These are phyloP conservation scores for Backusella psychrophila DNA, from an alignment of 192 early-diverging fungal species.

Conservation along the genomic window DNA sequence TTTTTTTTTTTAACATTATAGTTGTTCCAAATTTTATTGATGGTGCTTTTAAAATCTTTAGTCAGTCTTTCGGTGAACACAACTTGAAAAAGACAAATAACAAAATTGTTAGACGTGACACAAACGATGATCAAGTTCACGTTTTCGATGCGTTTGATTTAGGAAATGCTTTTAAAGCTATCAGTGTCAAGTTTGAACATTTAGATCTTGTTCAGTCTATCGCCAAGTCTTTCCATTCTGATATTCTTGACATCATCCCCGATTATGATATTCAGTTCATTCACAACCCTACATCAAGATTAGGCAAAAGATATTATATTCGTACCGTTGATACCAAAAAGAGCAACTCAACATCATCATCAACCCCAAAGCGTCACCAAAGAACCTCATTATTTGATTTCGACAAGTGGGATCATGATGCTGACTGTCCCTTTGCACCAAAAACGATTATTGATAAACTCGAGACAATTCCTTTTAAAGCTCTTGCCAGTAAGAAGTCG, in stretches of 20 bases:
- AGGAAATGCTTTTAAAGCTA: constrained; percentile 9
- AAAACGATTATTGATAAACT: not conserved
- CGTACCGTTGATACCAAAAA: not conserved
- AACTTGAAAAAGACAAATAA: constrained; percentile 4
- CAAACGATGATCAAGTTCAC: constrained; percentile 8
- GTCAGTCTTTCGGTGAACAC: not conserved
- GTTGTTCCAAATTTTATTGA: constrained; percentile 19
- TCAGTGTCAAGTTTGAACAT: constrained; percentile 9
- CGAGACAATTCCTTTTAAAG: not conserved
- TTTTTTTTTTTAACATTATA: constrained; percentile 12
- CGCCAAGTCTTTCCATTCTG: constrained; percentile 1
- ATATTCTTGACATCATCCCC: constrained; percentile 20
- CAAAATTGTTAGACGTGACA: constrained; percentile 13
- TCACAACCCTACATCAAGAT: not conserved
- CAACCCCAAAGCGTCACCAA: not conserved
- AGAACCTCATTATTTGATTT: constrained; percentile 6
- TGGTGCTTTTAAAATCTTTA: constrained; percentile 6
- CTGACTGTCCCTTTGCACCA: constrained; percentile 7
- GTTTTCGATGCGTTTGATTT: constrained; percentile 21
- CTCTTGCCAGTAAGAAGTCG: not conserved
- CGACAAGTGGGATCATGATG: not conserved
- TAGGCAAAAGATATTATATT: constrained; percentile 13
- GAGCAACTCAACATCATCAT: not conserved
- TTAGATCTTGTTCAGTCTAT: constrained; percentile 2
- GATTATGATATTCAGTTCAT: constrained; percentile 22